Percentiles rank a stretch among this genome's conserved stretches.
Conservation (phyloP, 1,284 basidiomycete species). For the Hypsizygus ulmarius region DNA sequence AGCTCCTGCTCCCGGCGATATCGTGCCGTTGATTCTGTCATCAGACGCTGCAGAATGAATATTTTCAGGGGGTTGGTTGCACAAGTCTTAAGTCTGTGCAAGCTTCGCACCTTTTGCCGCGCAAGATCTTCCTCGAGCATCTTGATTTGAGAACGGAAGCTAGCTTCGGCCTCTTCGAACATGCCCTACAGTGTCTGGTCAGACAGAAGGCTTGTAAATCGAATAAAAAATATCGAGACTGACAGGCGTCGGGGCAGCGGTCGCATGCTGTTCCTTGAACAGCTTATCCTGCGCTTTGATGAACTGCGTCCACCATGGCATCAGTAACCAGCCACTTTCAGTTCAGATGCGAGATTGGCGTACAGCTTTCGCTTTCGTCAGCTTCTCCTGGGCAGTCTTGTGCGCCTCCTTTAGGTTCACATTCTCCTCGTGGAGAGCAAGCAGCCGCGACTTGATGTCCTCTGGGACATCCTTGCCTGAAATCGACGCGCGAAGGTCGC, state of each 20-base stretch:
- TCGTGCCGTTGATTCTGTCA: constrained; percentile 54
- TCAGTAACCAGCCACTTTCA: background rate
- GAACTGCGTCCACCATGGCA: constrained; percentile 52
- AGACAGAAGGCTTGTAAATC: background rate
- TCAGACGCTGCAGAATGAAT: constrained; percentile 42
- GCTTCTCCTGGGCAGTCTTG: constrained; percentile 74
- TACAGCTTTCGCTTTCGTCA: constrained; percentile 79
- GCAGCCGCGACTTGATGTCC: constrained; percentile 75
- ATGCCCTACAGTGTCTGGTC: constrained; percentile 39
- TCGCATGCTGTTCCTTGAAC: constrained; percentile 73
- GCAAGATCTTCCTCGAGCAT: constrained; percentile 69
- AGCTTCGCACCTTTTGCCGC: constrained; percentile 50
- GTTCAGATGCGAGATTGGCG: constrained; percentile 16
- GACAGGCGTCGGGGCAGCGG: constrained; percentile 33
- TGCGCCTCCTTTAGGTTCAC: constrained; percentile 67
- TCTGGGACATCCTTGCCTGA: constrained; percentile 77
- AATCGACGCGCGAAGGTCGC: constrained; percentile 72
- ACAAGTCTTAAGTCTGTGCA: no score
- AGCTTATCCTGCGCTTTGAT: constrained; percentile 91
- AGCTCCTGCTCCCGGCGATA: constrained; percentile 78
- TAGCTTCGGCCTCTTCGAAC: constrained; percentile 71
- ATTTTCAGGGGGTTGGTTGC: no score
- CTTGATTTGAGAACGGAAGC: constrained; percentile 68
- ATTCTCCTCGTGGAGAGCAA: constrained; percentile 77
- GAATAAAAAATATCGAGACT: constrained; percentile 11